A percentile compares a stretch with the other conserved stretches of the same genome.
Evolutionary conservation across 148 eudicot genomes (phyloP).

Genomic region (Vaccinium corymbosum): DNA sequence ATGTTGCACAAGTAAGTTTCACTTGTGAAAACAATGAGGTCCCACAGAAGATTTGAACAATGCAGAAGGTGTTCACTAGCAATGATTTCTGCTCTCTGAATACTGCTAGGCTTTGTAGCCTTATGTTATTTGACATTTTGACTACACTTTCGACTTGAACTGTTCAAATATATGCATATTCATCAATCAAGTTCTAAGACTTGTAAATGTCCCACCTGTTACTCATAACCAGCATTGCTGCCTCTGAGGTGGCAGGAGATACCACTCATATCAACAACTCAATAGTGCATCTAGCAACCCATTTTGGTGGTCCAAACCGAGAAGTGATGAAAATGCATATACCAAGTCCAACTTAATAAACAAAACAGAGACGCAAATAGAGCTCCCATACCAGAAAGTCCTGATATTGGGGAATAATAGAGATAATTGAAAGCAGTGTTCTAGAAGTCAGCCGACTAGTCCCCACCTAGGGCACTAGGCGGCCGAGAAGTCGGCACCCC

Average conservation of each 20-base stretch:
- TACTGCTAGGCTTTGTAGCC: neutral
- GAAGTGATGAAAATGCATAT: neutral
- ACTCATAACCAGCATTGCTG: neutral
- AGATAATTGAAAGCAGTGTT: neutral
- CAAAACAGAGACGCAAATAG: neutral
- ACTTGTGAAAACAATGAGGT: neutral
- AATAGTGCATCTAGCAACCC: neutral
- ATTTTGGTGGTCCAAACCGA: neutral
- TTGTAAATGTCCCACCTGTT: neutral
- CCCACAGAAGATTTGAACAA: neutral
- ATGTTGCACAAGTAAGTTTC: neutral
- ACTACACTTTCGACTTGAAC: neutral
- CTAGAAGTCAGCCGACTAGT: no score
- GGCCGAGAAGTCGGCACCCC: no score
- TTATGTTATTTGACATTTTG: neutral
- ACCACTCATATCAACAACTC: neutral
- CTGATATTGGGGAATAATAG: neutral
- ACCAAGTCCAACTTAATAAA: neutral
- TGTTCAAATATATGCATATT: neutral
- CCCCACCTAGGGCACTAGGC: no score
- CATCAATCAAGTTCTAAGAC: neutral
- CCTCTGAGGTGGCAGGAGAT: slow-evolving; percentile 6
- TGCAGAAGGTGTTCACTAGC: neutral
- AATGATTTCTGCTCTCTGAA: neutral
- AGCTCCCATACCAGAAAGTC: neutral